A percentile compares a stretch with the other conserved stretches of the same genome.
Conservation (phyloP, 2,329 filamentous ascomycete genomes). For the Aspergillus candidus region DNA sequence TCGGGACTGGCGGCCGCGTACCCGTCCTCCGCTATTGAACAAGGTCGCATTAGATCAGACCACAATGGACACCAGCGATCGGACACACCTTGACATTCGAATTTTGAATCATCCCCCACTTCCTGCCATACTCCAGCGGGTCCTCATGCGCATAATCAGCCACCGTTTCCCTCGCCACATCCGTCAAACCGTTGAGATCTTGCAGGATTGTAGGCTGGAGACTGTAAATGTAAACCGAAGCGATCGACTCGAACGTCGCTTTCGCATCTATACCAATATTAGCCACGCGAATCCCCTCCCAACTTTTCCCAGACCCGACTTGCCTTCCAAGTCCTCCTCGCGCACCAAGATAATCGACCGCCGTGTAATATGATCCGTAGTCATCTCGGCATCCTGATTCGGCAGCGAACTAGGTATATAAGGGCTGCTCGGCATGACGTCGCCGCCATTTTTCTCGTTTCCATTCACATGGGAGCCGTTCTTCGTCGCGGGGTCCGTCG, state of each 20-base stretch:
- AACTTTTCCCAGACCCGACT: constrained; percentile 6
- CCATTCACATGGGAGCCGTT: constrained; percentile 44
- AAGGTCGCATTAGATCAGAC: neutral
- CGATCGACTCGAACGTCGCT: constrained; percentile 63
- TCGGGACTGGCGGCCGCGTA: constrained; percentile 33
- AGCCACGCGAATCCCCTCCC: neutral
- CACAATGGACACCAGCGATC: neutral
- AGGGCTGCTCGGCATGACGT: constrained; percentile 58
- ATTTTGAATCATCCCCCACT: constrained; percentile 72
- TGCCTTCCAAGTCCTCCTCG: constrained; percentile 68
- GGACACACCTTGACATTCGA: constrained; percentile 52
- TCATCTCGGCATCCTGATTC: constrained; percentile 38
- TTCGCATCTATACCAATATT: constrained; percentile 51
- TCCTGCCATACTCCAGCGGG: constrained; percentile 51
- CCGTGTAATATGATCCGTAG: constrained; percentile 48
- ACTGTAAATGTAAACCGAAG: constrained; percentile 82
- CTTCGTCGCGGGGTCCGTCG: constrained; percentile 24
- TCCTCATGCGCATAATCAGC: constrained; percentile 54
- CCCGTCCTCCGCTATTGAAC: constrained; percentile 42
- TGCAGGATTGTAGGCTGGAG: constrained; percentile 64
- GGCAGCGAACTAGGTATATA: constrained; percentile 63
- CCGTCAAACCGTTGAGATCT: constrained; percentile 65
- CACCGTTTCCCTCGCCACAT: constrained; percentile 60
- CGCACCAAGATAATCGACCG: constrained; percentile 60
- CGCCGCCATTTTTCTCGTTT: constrained; percentile 54